Evolutionary conservation across 768 basidiomycete genomes (phyloP).

Genomic region (Rhodotorula babjevae): DNA sequence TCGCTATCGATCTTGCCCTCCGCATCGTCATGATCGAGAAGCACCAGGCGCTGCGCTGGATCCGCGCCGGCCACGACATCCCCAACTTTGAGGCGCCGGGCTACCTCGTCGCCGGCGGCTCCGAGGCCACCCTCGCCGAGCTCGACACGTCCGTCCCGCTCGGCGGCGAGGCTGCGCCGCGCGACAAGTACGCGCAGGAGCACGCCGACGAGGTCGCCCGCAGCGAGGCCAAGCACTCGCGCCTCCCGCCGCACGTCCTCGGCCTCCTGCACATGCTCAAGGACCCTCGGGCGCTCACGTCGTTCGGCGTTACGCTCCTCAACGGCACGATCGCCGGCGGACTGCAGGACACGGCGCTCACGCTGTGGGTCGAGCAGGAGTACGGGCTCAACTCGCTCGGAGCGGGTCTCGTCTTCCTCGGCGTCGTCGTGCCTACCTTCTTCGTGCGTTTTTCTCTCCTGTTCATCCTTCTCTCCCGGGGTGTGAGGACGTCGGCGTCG

Average conservation of each 20-base stretch:
- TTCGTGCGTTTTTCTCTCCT: slow-evolving; percentile 16
- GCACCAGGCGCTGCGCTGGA: slow-evolving; percentile 18
- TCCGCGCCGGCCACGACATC: slow-evolving; percentile 9
- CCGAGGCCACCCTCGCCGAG: no score
- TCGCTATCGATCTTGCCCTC: slow-evolving; percentile 34
- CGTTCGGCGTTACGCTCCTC: not conserved
- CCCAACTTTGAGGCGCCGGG: slow-evolving; percentile 33
- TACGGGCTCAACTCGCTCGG: slow-evolving; percentile 16
- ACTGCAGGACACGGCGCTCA: slow-evolving; percentile 27
- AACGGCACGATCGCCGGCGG: slow-evolving; percentile 25
- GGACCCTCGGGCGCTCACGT: slow-evolving; percentile 14
- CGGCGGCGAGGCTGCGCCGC: not conserved
- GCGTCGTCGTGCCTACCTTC: slow-evolving; percentile 18
- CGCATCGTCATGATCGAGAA: slow-evolving; percentile 38
- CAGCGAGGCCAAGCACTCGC: not conserved
- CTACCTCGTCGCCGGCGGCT: not conserved
- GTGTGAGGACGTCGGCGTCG: no score
- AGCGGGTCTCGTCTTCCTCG: slow-evolving; percentile 32
- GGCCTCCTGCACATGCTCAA: not conserved
- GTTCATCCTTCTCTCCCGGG: no score
- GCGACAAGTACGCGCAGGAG: not conserved
- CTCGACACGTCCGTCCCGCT: no score
- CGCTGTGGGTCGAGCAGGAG: slow-evolving; percentile 17
- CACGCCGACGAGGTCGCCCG: no score
- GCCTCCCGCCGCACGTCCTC: not conserved